Conservation (phyloP, 73 alveolate genomes). For the Paramecium octaurelia region DNA sequence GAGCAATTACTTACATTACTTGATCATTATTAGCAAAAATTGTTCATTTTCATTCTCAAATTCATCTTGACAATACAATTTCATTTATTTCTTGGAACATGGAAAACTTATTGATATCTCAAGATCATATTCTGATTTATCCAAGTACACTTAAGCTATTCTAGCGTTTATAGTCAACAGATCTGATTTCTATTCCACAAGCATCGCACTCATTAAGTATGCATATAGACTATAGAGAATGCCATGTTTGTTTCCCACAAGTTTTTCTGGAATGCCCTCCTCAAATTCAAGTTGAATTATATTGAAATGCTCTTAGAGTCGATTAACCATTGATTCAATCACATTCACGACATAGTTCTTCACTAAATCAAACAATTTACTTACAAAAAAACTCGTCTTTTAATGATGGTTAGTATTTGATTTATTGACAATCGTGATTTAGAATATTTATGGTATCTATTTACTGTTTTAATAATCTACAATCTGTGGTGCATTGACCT, state of each 20-base stretch:
- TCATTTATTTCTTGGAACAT: neutral
- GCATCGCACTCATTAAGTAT: neutral
- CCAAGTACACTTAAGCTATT: neutral
- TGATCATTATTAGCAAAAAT: neutral
- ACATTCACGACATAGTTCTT: neutral
- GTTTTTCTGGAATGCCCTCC: neutral
- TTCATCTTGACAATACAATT: neutral
- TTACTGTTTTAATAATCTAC: neutral
- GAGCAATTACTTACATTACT: neutral
- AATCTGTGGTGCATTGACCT: constrained; percentile 17
- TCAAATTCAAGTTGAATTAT: neutral
- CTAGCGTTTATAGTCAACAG: neutral
- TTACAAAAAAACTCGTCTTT: constrained; percentile 14
- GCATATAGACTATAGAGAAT: neutral
- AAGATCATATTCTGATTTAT: neutral
- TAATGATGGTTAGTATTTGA: neutral
- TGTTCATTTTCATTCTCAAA: neutral
- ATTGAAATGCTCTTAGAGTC: neutral
- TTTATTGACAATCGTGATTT: neutral
- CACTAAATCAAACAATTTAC: neutral
- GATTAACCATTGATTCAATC: neutral
- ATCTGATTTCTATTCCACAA: neutral
- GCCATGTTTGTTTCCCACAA: neutral
- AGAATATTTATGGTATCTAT: neutral
- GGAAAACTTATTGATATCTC: neutral